Conservation (phyloP, 1,139 yeast genomes). For the Geotrichum candidum region DNA sequence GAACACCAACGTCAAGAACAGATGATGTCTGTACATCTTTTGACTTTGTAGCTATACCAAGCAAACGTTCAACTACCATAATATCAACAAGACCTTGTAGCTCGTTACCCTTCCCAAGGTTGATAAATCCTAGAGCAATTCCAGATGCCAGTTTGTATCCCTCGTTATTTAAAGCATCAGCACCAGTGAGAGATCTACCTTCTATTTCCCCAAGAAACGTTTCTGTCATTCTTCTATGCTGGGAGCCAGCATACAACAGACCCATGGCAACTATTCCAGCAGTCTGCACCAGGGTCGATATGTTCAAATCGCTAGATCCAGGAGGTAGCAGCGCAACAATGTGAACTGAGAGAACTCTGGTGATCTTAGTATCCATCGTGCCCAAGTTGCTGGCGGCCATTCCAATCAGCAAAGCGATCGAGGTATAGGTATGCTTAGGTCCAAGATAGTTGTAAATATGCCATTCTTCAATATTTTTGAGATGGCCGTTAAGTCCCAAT, state of each 20-base stretch:
- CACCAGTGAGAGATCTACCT: constrained; percentile 15
- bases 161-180: constrained; percentile 42
- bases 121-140: constrained; percentile 78
- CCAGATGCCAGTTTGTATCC: constrained; percentile 89
- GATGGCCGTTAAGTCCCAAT: constrained; percentile 84
- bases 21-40: constrained; percentile 64
- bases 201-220: constrained; percentile 44
- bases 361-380: constrained; percentile 76
- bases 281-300: constrained; percentile 75
- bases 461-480: constrained; percentile 86
- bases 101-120: constrained; percentile 69
- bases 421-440: constrained; percentile 78
- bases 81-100: constrained; percentile 61
- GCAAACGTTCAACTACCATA: constrained; percentile 59
- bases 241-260: constrained; percentile 66
- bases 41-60: constrained; percentile 55
- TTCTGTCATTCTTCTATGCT: constrained; percentile 84
- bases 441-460: constrained; percentile 90
- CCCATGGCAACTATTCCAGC: constrained; percentile 93
- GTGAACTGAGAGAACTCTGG: constrained; percentile 89
- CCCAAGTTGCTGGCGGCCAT: constrained; percentile 88
- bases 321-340: constrained; percentile 85
- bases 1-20: constrained; percentile 65
- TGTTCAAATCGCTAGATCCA: constrained; percentile 87
- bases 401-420: constrained; percentile 83